A percentile compares a stretch with the other conserved stretches of the same genome.
These are phyloP conservation scores for Microbotryum saponariae DNA, from an alignment of 1,284 basidiomycete species.

Conservation along the genomic window DNA sequence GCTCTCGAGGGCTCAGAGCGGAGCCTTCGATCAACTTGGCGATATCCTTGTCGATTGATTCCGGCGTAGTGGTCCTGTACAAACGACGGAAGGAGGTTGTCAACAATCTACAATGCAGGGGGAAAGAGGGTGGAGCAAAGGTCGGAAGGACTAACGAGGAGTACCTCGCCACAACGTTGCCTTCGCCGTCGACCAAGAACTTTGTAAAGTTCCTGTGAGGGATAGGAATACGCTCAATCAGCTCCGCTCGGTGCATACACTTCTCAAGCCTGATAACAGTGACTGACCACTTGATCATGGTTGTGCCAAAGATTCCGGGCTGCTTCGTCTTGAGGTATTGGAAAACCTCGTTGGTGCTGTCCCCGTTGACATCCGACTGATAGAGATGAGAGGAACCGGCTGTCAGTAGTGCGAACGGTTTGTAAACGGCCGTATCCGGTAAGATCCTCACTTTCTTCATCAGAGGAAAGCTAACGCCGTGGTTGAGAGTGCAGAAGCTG, in stretches of 20 bases:
- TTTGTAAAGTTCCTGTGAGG: slow-evolving; percentile 10
- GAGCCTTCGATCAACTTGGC: slow-evolving; percentile 25
- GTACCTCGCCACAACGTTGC: slow-evolving; percentile 43
- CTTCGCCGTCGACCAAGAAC: slow-evolving; percentile 42
- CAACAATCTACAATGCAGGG: background rate
- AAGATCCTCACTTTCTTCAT: slow-evolving; percentile 28
- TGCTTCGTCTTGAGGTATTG: slow-evolving; percentile 38
- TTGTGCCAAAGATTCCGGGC: slow-evolving; percentile 29
- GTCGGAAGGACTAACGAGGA: slow-evolving; percentile 24
- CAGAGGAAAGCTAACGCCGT: slow-evolving; percentile 36
- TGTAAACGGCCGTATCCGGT: too few relatives aligned
- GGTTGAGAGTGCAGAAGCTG: slow-evolving; percentile 33
- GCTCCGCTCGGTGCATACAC: background rate
- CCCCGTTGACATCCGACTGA: slow-evolving; percentile 42
- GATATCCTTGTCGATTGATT: slow-evolving; percentile 30
- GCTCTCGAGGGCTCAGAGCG: too few relatives aligned
- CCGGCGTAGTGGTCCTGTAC: slow-evolving; percentile 25
- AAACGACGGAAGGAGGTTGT: background rate
- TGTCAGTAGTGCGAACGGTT: too few relatives aligned
- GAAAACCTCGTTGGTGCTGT: slow-evolving; percentile 41
- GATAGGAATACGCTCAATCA: background rate
- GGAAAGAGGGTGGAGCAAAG: background rate
- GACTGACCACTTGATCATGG: slow-evolving; percentile 38
- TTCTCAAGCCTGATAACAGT: slow-evolving; percentile 39
- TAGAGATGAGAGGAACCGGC: too few relatives aligned